Evolutionary conservation across 208 protist genomes (phyloP).

Genomic region (Trypanosoma avium): DNA sequence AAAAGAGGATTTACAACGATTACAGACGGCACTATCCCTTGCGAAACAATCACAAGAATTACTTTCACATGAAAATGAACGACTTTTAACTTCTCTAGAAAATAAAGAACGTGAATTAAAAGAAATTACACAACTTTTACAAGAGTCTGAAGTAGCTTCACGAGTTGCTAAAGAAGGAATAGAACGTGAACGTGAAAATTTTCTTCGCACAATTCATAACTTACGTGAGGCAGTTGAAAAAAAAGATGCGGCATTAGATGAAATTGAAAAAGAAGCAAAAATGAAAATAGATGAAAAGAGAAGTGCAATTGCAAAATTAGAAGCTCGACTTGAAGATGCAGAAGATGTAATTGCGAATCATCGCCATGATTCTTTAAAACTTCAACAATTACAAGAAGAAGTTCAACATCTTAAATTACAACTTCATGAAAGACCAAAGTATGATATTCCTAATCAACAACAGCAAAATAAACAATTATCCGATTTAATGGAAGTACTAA

Average conservation of each 20-base stretch:
- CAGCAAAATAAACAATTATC: slow-evolving; percentile 15
- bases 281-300: slow-evolving; percentile 78
- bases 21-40: slow-evolving; percentile 41
- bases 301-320: slow-evolving; percentile 51
- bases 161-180: slow-evolving; percentile 29
- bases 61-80: slow-evolving; percentile 54
- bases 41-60: slow-evolving; percentile 35
- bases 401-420: slow-evolving; percentile 5
- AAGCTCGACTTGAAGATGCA: slow-evolving; percentile 37
- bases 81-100: slow-evolving; percentile 33
- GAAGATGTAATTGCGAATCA: slow-evolving; percentile 18
- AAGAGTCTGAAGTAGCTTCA: neutral
- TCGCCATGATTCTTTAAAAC: slow-evolving; percentile 7
- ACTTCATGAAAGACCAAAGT: neutral
- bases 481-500: slow-evolving; percentile 33
- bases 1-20: slow-evolving; percentile 28
- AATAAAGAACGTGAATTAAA: slow-evolving; percentile 34
- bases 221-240: slow-evolving; percentile 55
- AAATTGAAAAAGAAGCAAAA: slow-evolving; percentile 66
- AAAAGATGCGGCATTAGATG: slow-evolving; percentile 54
- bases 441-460: neutral
- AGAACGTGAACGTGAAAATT: slow-evolving; percentile 59
- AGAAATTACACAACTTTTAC: slow-evolving; percentile 18
- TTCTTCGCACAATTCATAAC: slow-evolving; percentile 73
- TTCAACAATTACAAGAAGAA: slow-evolving; percentile 13